phyloP scores from a whole-genome alignment of 1,284 basidiomycete genomes.

The Cryptococcus sp. region DNA sequence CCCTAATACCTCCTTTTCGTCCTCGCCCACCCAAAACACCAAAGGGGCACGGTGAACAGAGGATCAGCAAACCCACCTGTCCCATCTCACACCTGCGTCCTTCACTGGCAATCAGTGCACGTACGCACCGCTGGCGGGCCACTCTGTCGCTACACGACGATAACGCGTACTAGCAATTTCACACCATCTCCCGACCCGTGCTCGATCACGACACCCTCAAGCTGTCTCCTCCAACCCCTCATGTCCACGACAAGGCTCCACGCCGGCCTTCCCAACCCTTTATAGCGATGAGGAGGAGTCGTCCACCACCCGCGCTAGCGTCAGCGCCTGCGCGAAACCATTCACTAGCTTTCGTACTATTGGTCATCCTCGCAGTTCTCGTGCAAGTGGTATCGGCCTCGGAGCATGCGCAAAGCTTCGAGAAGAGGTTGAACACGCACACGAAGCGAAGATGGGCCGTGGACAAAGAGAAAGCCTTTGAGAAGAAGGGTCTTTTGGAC shows the following conservation, averaged over 20 bases:
- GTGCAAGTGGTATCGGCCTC: constrained; percentile 6
- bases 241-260: not conserved
- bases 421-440: constrained; percentile 15
- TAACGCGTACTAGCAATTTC: too few relatives aligned
- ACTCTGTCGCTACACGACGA: not conserved
- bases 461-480: not conserved
- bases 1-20: not conserved
- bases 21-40: not conserved
- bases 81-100: too few relatives aligned
- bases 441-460: constrained; percentile 8
- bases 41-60: not conserved
- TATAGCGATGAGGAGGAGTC: not conserved
- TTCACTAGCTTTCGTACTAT: constrained; percentile 6
- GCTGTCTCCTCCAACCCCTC: not conserved
- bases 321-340: too few relatives aligned
- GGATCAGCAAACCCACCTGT: too few relatives aligned
- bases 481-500: not conserved
- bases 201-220: not conserved
- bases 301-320: not conserved
- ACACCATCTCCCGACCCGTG: too few relatives aligned
- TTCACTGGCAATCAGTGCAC: too few relatives aligned
- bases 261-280: not conserved
- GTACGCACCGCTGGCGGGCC: not conserved
- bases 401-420: constrained; percentile 15
- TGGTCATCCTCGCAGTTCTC: constrained; percentile 7